phyloP scores from a whole-genome alignment of 257 asterid genomes.

The Hygrophila difformis region DNA sequence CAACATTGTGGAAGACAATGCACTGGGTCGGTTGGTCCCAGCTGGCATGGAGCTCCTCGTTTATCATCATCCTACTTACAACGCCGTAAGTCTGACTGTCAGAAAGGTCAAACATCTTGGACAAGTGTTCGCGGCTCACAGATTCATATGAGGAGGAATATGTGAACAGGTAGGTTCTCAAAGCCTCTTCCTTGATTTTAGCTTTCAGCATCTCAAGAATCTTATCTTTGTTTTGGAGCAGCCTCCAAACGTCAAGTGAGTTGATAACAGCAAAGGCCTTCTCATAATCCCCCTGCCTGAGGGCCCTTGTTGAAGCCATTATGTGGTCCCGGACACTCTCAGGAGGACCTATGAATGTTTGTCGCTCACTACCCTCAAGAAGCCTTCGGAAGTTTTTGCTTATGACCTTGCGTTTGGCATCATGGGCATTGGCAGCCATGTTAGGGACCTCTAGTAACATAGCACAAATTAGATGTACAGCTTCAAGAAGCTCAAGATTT shows the following conservation, averaged over 20 bases:
- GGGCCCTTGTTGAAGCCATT: conserved; percentile 90
- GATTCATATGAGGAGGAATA: conserved; percentile 70
- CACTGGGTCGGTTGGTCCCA: conserved; percentile 93
- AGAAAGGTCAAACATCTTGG: conserved; percentile 73
- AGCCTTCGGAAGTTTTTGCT: conserved; percentile 79
- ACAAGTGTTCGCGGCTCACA: conserved; percentile 65
- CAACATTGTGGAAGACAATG: conserved; percentile 76
- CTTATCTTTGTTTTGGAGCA: conserved; percentile 54
- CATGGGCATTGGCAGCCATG: conserved; percentile 88
- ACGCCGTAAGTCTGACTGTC: conserved; percentile 58
- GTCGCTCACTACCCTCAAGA: conserved; percentile 81
- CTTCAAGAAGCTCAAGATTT: conserved; percentile 95
- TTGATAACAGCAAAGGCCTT: conserved; percentile 58
- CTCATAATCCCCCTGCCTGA: conserved; percentile 70
- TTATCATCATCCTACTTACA: conserved; percentile 82
- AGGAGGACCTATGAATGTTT: conserved; percentile 87
- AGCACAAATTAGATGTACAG: conserved; percentile 86
- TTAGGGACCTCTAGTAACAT: conserved; percentile 96
- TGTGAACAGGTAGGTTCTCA: conserved; percentile 79
- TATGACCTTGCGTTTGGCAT: conserved; percentile 71
- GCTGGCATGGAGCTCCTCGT: conserved; percentile 84
- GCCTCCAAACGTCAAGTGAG: conserved; percentile 82
- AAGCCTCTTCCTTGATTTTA: conserved; percentile 86
- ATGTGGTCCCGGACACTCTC: conserved; percentile 95
- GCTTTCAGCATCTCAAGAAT: conserved; percentile 76